phyloP scores from a whole-genome alignment of 176 grass and related monocot genomes.

The Aegilops sharonensis region DNA sequence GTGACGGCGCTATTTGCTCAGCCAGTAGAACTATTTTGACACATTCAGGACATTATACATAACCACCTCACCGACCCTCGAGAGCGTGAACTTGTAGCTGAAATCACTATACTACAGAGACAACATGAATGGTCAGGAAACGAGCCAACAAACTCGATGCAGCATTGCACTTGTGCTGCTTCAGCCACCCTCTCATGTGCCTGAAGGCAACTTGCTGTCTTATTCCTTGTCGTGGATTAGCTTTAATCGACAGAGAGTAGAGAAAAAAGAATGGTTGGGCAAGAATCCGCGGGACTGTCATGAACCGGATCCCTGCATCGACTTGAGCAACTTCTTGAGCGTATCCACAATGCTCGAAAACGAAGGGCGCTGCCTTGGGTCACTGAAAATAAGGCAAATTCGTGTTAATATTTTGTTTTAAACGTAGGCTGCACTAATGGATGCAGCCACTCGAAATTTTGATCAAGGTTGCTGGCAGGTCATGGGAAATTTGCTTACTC shows the following conservation, averaged over 20 bases:
- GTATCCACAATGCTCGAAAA: conserved; percentile 88
- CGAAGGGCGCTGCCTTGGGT: conserved; percentile 74
- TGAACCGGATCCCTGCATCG: conserved; percentile 37
- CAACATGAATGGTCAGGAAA: not conserved
- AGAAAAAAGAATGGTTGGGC: not conserved
- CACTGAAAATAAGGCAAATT: conserved; percentile 42
- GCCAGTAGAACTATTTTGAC: not conserved
- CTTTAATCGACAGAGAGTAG: not conserved
- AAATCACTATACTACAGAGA: too few species aligned
- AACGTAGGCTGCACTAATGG: not conserved
- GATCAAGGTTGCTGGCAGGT: not conserved
- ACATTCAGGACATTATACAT: conserved; percentile 1
- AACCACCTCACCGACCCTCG: not conserved
- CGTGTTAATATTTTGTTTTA: not conserved
- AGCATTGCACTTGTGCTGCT: conserved; percentile 30
- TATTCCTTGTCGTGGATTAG: conserved; percentile 15
- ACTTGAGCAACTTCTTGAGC: conserved; percentile 72
- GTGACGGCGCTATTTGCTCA: not conserved
- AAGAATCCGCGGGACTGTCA: conserved; percentile 28
- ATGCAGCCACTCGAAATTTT: not conserved
- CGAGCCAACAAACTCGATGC: conserved; percentile 5
- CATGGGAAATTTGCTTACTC: conserved; percentile 55
- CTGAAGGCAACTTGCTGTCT: conserved; percentile 6
- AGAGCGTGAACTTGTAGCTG: not conserved
- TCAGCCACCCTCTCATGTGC: not conserved